A percentile compares a stretch with the other conserved stretches of the same genome.
Evolutionary conservation across 495 filamentous ascomycete genomes (phyloP).

Genomic region (Penicillium taxi): DNA sequence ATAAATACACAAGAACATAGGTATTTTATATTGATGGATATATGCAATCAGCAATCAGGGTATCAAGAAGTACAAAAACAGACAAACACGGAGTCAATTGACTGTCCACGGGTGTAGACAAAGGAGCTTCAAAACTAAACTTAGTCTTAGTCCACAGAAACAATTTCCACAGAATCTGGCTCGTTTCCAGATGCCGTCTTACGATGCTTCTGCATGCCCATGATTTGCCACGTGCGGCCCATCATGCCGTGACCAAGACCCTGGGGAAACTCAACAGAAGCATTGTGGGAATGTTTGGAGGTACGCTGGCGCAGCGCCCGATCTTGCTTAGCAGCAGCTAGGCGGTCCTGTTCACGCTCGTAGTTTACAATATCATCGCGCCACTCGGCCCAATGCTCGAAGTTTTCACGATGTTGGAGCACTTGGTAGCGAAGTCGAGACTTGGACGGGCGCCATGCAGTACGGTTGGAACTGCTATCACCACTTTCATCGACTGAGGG

Average conservation of each 20-base stretch:
- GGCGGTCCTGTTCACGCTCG: slow-evolving; percentile 37
- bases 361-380: slow-evolving; percentile 45
- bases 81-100: not conserved
- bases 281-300: slow-evolving; percentile 22
- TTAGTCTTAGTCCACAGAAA: slow-evolving; percentile 13
- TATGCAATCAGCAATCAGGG: no score
- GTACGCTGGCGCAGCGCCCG: slow-evolving; percentile 22
- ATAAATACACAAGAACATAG: no score
- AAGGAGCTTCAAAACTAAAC: not conserved
- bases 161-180: slow-evolving; percentile 17
- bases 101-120: not conserved
- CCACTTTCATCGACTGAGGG: slow-evolving; percentile 7
- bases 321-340: slow-evolving; percentile 30
- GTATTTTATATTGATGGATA: no score
- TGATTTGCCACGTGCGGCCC: slow-evolving; percentile 38
- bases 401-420: slow-evolving; percentile 53
- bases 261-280: slow-evolving; percentile 29
- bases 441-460: slow-evolving; percentile 53
- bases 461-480: slow-evolving; percentile 40
- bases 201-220: slow-evolving; percentile 34
- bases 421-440: slow-evolving; percentile 51
- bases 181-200: slow-evolving; percentile 15
- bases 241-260: slow-evolving; percentile 39
- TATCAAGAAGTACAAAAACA: no score
- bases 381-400: slow-evolving; percentile 54